Conservation (phyloP, 768 basidiomycete genomes). For the Daedaleopsis sinensis region DNA sequence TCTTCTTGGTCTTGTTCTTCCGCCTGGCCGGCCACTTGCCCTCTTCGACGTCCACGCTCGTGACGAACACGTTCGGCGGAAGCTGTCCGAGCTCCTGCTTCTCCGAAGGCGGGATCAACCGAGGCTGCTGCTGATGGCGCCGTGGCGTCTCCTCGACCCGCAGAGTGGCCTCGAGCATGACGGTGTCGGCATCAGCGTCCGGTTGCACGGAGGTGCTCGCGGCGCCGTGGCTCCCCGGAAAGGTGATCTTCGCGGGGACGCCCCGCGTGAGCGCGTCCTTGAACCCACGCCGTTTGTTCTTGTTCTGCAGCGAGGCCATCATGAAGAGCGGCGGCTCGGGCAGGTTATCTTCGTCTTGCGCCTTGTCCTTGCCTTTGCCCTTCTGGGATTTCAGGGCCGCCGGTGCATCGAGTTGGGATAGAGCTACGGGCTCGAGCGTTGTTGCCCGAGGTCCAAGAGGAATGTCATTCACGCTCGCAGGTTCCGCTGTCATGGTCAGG, state of each 20-base stretch:
- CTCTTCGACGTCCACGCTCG: conserved; percentile 70
- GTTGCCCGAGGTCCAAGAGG: conserved; percentile 39
- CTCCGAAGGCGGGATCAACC: conserved; percentile 67
- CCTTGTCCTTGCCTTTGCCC: not conserved
- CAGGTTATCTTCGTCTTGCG: not conserved
- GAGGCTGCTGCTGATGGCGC: conserved; percentile 27
- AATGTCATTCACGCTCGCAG: conserved; percentile 47
- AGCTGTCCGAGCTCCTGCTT: conserved; percentile 50
- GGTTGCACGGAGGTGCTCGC: not conserved
- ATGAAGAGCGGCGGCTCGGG: conserved; percentile 34
- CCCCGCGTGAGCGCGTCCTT: conserved; percentile 49
- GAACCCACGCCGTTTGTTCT: conserved; percentile 76
- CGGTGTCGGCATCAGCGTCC: conserved; percentile 14
- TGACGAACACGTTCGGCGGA: conserved; percentile 69
- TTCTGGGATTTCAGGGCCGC: not conserved
- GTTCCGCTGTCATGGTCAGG: conserved; percentile 14
- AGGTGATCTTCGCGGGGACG: conserved; percentile 57
- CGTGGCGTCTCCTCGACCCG: not conserved
- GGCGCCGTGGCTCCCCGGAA: conserved; percentile 28
- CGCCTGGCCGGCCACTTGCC: conserved; percentile 42
- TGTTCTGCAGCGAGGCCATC: conserved; percentile 65
- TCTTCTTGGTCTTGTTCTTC: conserved; percentile 38
- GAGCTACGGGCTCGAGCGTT: conserved; percentile 1
- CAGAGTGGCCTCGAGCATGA: conserved; percentile 10
- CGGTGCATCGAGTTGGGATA: not conserved